phyloP scores from a whole-genome alignment of 2,329 filamentous ascomycete genomes.

The Penicillium freii region DNA sequence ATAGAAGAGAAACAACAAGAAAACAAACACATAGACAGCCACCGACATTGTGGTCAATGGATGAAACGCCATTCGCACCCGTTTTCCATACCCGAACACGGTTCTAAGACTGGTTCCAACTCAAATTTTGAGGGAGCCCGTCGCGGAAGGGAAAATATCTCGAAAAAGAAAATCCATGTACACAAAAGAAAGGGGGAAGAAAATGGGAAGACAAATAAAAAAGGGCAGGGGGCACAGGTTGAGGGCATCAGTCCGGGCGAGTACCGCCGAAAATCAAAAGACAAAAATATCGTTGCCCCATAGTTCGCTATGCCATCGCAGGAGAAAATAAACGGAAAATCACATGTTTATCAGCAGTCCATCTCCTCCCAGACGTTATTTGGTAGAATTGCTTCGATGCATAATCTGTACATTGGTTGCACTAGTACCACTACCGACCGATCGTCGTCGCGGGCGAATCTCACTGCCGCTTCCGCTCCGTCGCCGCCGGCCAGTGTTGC shows the following conservation, averaged over 20 bases:
- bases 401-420: conserved; percentile 36
- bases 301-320: conserved; percentile 40
- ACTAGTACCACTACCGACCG: conserved; percentile 37
- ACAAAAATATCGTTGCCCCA: conserved; percentile 35
- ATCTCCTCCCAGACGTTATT: conserved; percentile 29
- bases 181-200: conserved; percentile 35
- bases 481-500: conserved; percentile 39
- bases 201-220: conserved; percentile 18
- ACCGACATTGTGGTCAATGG: conserved; percentile 32
- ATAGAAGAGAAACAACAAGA: conserved; percentile 13
- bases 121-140: conserved; percentile 30
- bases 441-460: conserved; percentile 43
- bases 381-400: conserved; percentile 45
- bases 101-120: conserved; percentile 42
- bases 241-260: conserved; percentile 24
- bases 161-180: conserved; percentile 40
- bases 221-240: conserved; percentile 19
- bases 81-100: conserved; percentile 46
- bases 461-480: conserved; percentile 44
- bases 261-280: conserved; percentile 23
- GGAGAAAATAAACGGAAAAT: conserved; percentile 28
- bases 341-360: conserved; percentile 22
- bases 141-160: conserved; percentile 35
- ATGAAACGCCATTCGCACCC: conserved; percentile 45
- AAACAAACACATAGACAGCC: conserved; percentile 30